Evolutionary conservation across 208 protist genomes (phyloP).

Genomic region (Leishmania braziliensis): DNA sequence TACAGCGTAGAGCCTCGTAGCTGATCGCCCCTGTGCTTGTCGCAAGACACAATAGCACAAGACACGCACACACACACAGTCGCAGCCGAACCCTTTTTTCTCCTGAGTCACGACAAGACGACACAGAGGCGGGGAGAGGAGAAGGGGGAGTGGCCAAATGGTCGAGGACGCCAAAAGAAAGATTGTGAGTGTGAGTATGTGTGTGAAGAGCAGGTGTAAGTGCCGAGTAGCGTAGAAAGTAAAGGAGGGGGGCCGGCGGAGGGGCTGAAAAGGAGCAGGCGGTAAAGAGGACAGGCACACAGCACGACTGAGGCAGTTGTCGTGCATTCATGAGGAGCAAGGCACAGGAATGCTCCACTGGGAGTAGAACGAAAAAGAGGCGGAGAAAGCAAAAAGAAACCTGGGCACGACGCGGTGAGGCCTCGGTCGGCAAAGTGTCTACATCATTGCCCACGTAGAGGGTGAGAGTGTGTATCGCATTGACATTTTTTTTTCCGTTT

Average conservation of each 20-base stretch:
- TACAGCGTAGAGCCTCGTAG: neutral
- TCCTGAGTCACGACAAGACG: too few relatives aligned
- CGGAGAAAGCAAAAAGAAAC: neutral
- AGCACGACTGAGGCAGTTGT: neutral
- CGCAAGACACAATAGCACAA: neutral
- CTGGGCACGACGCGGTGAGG: neutral
- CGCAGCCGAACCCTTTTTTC: too few relatives aligned
- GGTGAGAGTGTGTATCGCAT: neutral
- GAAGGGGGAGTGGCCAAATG: too few relatives aligned
- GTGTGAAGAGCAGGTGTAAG: neutral
- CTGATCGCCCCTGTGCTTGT: neutral
- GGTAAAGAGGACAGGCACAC: neutral
- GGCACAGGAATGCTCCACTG: neutral
- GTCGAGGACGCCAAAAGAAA: too few relatives aligned
- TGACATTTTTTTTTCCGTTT: neutral
- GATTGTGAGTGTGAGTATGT: too few relatives aligned
- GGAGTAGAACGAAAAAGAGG: too few relatives aligned
- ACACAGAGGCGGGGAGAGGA: too few relatives aligned
- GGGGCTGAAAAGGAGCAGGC: neutral
- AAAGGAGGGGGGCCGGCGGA: neutral
- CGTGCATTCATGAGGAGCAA: too few relatives aligned
- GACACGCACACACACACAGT: neutral
- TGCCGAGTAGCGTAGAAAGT: neutral
- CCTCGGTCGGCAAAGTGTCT: too few relatives aligned
- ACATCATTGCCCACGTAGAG: too few relatives aligned